Conservation (phyloP, 495 filamentous ascomycete species). For the Chlorociboria aeruginascens region DNA sequence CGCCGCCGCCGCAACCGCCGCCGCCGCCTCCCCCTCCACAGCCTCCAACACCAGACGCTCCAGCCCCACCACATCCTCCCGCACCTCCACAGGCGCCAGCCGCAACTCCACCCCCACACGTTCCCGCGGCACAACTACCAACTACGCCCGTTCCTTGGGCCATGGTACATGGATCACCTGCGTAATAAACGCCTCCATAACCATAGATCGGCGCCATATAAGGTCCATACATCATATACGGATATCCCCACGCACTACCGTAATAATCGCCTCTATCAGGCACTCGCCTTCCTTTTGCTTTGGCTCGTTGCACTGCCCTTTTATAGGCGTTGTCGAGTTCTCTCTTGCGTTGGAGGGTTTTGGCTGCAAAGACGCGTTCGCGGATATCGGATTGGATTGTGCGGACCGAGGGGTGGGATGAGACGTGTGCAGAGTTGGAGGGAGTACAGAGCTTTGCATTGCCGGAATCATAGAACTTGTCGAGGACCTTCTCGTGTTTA, state of each 20-base stretch:
- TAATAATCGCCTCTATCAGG: slow-evolving; percentile 41
- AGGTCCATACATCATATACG: slow-evolving; percentile 29
- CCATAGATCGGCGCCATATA: slow-evolving; percentile 24
- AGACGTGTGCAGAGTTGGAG: slow-evolving; percentile 57
- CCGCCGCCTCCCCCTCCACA: slow-evolving; percentile 23
- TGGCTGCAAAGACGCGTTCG: slow-evolving; percentile 15
- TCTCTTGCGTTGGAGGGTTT: slow-evolving; percentile 12
- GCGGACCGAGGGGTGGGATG: slow-evolving; percentile 49
- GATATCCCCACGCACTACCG: slow-evolving; percentile 38
- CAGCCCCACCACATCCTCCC: slow-evolving; percentile 23
- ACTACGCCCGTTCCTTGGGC: slow-evolving; percentile 32
- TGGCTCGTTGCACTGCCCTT: slow-evolving; percentile 47
- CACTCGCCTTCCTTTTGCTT: slow-evolving; percentile 41
- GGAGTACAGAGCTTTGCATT: slow-evolving; percentile 40
- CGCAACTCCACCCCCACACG: slow-evolving; percentile 27
- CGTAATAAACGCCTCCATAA: slow-evolving; percentile 33
- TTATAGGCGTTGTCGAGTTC: slow-evolving; percentile 48
- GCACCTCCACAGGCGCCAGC: slow-evolving; percentile 35
- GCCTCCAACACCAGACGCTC: slow-evolving; percentile 24
- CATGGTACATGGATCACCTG: slow-evolving; percentile 40
- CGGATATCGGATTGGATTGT: slow-evolving; percentile 10
- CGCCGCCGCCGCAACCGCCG: slow-evolving; percentile 6
- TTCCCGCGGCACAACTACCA: slow-evolving; percentile 31
- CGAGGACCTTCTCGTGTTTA: slow-evolving; percentile 37
- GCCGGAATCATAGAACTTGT: slow-evolving; percentile 42